Percentiles rank a stretch among this genome's conserved stretches.
Evolutionary conservation across 768 basidiomycete genomes (phyloP).

Genomic region (Brasilioporus rufonigricans): DNA sequence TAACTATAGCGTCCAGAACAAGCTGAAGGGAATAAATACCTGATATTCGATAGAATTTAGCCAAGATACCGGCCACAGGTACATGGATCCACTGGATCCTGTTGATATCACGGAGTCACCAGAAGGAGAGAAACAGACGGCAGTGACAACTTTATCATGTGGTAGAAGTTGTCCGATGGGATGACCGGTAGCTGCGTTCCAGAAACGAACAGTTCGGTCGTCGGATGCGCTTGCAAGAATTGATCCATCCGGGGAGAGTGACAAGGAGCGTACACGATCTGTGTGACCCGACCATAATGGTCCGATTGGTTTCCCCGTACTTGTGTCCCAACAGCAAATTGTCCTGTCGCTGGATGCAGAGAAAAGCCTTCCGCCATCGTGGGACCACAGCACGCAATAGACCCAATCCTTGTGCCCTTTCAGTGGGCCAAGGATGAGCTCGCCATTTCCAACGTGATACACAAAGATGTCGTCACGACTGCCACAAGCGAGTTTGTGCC

Average conservation of each 20-base stretch:
- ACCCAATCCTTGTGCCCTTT: too few species aligned
- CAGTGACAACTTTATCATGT: neutral
- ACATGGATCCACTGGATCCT: too few species aligned
- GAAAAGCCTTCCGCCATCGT: too few species aligned
- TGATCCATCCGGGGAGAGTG: neutral
- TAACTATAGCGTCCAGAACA: too few species aligned
- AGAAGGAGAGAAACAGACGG: neutral
- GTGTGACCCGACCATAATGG: neutral
- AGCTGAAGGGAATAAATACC: too few species aligned
- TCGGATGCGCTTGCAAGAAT: neutral
- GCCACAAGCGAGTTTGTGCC: too few species aligned
- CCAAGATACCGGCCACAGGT: too few species aligned
- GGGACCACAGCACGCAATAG: too few species aligned
- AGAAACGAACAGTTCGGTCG: neutral
- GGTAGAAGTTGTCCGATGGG: neutral
- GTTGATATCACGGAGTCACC: neutral
- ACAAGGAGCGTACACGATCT: neutral
- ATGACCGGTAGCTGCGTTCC: neutral
- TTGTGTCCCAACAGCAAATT: neutral
- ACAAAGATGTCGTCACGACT: too few species aligned
- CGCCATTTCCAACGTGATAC: neutral
- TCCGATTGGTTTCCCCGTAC: neutral
- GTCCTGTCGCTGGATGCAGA: neutral
- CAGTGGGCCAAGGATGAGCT: neutral
- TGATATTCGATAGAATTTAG: too few species aligned